These are phyloP conservation scores for Paecilomyces dactylethromorphus DNA, from an alignment of 2,329 filamentous ascomycete genomes.

Conservation along the genomic window DNA sequence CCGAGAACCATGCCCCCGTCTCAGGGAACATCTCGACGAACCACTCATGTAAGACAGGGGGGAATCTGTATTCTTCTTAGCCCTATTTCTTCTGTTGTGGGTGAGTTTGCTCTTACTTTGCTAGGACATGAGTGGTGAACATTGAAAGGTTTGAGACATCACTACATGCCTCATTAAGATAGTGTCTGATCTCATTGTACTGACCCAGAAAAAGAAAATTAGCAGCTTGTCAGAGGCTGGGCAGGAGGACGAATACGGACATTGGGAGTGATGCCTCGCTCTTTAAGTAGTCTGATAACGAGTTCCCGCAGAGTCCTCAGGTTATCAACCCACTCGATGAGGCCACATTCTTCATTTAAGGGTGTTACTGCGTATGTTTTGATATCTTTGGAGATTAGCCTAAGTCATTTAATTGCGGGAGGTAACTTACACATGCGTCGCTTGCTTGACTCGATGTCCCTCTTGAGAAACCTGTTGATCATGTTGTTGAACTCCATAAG, in stretches of 20 bases:
- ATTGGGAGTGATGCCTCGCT: conserved; percentile 58
- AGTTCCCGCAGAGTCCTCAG: conserved; percentile 92
- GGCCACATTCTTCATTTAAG: conserved; percentile 92
- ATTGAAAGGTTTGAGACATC: conserved; percentile 57
- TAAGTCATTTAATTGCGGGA: conserved; percentile 1
- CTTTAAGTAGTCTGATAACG: conserved; percentile 68
- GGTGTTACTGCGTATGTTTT: conserved; percentile 96
- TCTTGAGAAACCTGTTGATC: conserved; percentile 91
- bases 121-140: conserved; percentile 61
- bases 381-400: conserved; percentile 51
- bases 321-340: conserved; percentile 98
- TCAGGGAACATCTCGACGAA: conserved; percentile 94
- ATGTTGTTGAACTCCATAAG: conserved; percentile 99
- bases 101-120: conserved; percentile 24
- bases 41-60: conserved; percentile 83
- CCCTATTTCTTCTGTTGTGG: neutral
- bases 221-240: neutral
- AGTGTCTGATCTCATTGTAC: conserved; percentile 58
- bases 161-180: conserved; percentile 60
- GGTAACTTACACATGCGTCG: conserved; percentile 61
- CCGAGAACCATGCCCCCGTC: conserved; percentile 84
- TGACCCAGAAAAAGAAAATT: conserved; percentile 31
- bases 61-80: conserved; percentile 51
- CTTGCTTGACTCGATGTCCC: conserved; percentile 83
- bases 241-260: conserved; percentile 19